Base-by-base conservation (phyloP, 1,284 basidiomycete species). In the Leccinum pachyderme region DNA sequence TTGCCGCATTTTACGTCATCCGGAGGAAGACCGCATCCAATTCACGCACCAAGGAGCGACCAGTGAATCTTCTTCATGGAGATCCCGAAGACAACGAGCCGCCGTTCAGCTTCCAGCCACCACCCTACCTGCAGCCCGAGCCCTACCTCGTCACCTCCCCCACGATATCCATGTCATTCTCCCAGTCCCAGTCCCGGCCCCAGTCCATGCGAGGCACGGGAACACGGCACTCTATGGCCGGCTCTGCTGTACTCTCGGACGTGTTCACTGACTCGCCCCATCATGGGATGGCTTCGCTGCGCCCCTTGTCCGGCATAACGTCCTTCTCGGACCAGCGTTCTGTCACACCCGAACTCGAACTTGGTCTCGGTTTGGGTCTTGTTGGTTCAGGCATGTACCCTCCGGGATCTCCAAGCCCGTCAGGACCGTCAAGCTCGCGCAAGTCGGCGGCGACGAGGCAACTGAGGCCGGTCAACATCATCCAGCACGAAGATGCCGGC, bases 401-500 rank as follows among this genome's bases (percentile, higher is more conserved):
- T 39, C 11, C 5, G 18, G 8, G 37, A 22, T 39, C 37, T 39
- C 37, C 37, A 39, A 39, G 18, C 12, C 37, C 37, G n/a, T 52
- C 65, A 1, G 55, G 35, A 31, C 4, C 56, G 58, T 53, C 51
- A 29, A 66, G 61, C 59, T 79, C 76, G 64, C 81, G 78, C 72
- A 84, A 75, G 69, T 75, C 61, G 47, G 70, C 70, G 4, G 61
- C 67, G 54, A 72, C 73, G 33, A 72, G 74, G 22, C 69, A 72
- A 59, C 74, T 90, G 72, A 75, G 88, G 44, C 78, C 87, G 0
- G 82, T 91, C 44, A 91, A 91, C 64, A 81, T 90, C 61, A 80
- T 91, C 51, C 89, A 91, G 71, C 89, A 92, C 61, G 88, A 91
- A 58, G 89, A 92, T 65, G 89, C 84, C 0, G 89, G 89, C 1